phyloP scores from a whole-genome alignment of 2,329 filamentous ascomycete species.

The Monilinia vaccinii-corymbosi region DNA sequence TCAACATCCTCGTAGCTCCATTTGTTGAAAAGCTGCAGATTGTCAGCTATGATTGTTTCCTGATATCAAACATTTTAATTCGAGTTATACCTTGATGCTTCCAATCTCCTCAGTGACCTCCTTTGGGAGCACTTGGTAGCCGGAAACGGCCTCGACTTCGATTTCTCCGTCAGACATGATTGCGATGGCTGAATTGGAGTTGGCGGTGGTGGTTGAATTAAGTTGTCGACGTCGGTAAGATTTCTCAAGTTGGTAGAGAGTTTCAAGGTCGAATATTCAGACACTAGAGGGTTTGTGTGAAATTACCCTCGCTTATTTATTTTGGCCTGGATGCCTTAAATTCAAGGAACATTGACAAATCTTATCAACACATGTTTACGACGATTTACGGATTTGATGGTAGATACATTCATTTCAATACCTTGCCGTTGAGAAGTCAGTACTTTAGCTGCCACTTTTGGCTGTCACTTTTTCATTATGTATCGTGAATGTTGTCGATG shows the following conservation, averaged over 20 bases:
- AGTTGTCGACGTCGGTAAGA: conserved; percentile 11
- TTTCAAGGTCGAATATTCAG: conserved; percentile 5
- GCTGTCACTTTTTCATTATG: too few relatives aligned
- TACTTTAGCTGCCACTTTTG: too few relatives aligned
- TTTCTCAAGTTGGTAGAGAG: conserved; percentile 5
- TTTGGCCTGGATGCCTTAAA: background rate
- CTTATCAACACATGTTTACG: too few relatives aligned
- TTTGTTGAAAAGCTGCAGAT: conserved; percentile 72
- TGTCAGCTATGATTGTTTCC: conserved; percentile 8
- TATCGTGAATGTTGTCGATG: too few relatives aligned
- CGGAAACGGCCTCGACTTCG: conserved; percentile 72
- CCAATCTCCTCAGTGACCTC: conserved; percentile 84
- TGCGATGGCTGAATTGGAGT: conserved; percentile 11
- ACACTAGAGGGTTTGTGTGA: conserved; percentile 10
- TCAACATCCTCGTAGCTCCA: conserved; percentile 99
- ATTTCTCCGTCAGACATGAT: conserved; percentile 93
- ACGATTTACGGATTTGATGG: too few relatives aligned
- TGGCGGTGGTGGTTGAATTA: conserved; percentile 12
- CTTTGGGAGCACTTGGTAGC: conserved; percentile 82
- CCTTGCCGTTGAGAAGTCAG: too few relatives aligned
- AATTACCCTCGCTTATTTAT: conserved; percentile 9
- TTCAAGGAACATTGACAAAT: background rate
- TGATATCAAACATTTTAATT: conserved; percentile 8
- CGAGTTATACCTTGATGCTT: conserved; percentile 65
- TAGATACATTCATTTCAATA: too few relatives aligned